Evolutionary conservation across 192 early-diverging fungal genomes (phyloP), one percentile per base, ranked within the genome.

Genomic region (Coemansia sp.): DNA sequence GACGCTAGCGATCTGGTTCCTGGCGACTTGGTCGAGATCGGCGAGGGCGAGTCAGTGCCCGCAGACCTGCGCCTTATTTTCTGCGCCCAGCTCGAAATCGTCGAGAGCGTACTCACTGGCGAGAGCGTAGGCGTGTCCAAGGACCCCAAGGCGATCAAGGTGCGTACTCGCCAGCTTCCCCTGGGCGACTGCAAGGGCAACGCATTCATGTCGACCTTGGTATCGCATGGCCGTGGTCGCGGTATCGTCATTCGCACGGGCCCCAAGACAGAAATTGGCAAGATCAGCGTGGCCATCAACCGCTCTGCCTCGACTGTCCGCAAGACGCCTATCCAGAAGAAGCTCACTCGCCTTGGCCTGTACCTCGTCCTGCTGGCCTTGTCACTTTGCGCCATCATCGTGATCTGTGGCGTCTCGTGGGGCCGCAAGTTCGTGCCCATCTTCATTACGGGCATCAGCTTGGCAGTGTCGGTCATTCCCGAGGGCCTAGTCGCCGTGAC

Each of bases 401-500:
- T 96, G 56, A 87, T 93, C 17, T 92, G 98, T 75, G 92, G 86
- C 47, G 72, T 97, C 38, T 84, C 77, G 11, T 94, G 89, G 75
- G 83, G 88, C 59, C 84, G 87, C 46, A 76, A 87, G 63, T 78
- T 86, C 36, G 79, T 87, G 35, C 88, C 89, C 11, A 93, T 93
- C 77, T 67, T 97, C 41, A 89, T 92, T 65, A 83, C 95, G 59
- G 96, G 94, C 43, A 82, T 98, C 20, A 91, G 90, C 71, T 80
- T 99, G 76, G 97, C 94, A 15, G 95, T 99, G 22, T 94, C 95
- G 17, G 96, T 98, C 42, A 96, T 99, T 77, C 96, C 97, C 36
- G 97, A 99, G 84, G 97, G 97, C 77, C 81, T 99, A 58, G 94
- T 99, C 11, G 96, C 95, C 35, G 97, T 99, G n/a, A 92, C 92